Evolutionary conservation across 768 basidiomycete species (phyloP).

Genomic region (Suillus fuscotomentosus): DNA sequence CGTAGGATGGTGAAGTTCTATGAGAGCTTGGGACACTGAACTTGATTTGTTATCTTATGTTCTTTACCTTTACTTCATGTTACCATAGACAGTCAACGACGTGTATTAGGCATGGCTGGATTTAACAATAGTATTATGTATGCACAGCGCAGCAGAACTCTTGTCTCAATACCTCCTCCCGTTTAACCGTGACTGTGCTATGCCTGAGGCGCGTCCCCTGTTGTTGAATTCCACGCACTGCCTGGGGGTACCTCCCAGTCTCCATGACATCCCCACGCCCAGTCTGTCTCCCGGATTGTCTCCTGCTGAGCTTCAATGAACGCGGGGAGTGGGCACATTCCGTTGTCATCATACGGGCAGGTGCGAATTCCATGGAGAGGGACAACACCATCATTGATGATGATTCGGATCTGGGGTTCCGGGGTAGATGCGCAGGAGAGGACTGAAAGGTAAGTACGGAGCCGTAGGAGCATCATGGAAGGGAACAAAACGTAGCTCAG

Average conservation of each 20-base stretch:
- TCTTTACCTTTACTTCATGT: neutral
- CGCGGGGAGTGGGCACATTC: constrained; percentile 71
- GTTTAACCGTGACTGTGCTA: neutral
- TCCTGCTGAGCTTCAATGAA: constrained; percentile 72
- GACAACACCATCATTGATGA: constrained; percentile 85
- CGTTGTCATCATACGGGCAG: constrained; percentile 59
- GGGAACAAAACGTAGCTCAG: neutral
- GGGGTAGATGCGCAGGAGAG: constrained; percentile 27
- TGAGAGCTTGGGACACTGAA: constrained; percentile 39
- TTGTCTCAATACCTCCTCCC: neutral
- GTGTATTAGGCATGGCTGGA: neutral
- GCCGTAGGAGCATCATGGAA: neutral
- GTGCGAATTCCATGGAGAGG: constrained; percentile 77
- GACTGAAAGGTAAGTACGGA: constrained; percentile 39
- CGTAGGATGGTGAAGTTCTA: constrained; percentile 58
- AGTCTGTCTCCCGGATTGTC: constrained; percentile 66
- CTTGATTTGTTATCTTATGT: neutral
- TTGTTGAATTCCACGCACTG: neutral
- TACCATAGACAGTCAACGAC: neutral
- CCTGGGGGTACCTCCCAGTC: constrained; percentile 58
- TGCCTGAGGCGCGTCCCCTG: neutral
- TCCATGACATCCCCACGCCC: constrained; percentile 72
- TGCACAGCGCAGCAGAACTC: neutral
- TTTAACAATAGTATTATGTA: neutral
- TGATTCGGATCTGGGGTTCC: constrained; percentile 58